Evolutionary conservation across 345 rosid species (phyloP).

Genomic region (Aegle marmelos): DNA sequence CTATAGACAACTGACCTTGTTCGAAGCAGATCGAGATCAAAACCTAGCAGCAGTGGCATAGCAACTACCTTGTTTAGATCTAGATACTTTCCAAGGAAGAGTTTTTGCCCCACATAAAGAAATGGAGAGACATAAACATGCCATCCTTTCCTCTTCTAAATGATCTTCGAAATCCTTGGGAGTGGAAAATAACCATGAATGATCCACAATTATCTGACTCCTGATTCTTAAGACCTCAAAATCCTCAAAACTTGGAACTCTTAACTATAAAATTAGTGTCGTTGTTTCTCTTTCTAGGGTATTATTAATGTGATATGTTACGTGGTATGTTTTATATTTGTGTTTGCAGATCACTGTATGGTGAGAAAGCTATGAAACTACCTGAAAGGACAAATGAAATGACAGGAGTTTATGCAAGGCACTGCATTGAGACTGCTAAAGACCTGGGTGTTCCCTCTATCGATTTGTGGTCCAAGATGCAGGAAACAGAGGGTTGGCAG

Average conservation of each 20-base stretch:
- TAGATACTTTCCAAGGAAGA: no score
- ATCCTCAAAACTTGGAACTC: neutral
- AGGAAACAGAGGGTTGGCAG: conserved; percentile 79
- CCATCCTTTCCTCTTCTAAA: neutral
- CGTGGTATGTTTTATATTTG: conserved; percentile 5
- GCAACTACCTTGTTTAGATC: no score
- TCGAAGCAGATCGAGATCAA: no score
- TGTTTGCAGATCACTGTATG: conserved; percentile 55
- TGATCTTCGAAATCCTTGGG: neutral
- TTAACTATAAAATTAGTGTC: neutral
- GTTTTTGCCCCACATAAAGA: no score
- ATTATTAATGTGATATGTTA: neutral
- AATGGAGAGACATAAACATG: neutral
- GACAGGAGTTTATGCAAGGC: conserved; percentile 69
- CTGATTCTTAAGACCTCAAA: neutral
- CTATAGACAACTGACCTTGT: no score
- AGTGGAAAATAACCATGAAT: neutral
- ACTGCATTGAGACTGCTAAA: conserved; percentile 60
- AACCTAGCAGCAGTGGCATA: no score
- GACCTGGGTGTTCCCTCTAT: conserved; percentile 56
- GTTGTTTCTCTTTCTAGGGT: neutral
- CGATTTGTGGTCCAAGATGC: conserved; percentile 89
- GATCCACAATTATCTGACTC: neutral
- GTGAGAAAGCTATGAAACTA: conserved; percentile 64
- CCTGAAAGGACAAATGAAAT: conserved; percentile 79